Evolutionary conservation across 257 asterid species (phyloP).

Genomic region (Anisodus acutangulus): DNA sequence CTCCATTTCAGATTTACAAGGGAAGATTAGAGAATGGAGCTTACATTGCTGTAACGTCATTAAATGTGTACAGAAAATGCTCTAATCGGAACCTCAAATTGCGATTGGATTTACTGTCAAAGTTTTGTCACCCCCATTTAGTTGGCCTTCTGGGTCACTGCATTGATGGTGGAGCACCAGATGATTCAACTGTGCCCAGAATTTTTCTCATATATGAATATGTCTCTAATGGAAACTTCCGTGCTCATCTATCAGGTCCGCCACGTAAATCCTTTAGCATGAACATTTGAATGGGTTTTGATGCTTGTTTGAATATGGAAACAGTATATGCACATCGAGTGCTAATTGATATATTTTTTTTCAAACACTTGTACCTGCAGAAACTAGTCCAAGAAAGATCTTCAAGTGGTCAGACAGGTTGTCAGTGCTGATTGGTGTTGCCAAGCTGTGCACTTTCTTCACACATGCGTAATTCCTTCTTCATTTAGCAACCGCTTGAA

Average conservation of each 20-base stretch:
- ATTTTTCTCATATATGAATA: constrained; percentile 82
- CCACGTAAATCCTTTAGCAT: background rate
- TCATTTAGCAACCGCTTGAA: constrained; percentile 68
- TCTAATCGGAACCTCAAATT: constrained; percentile 66
- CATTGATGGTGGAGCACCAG: constrained; percentile 69
- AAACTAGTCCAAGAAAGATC: constrained; percentile 61
- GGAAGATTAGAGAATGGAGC: constrained; percentile 79
- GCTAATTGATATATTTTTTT: background rate
- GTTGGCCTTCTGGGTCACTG: constrained; percentile 83
- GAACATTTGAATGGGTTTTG: background rate
- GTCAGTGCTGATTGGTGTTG: constrained; percentile 77
- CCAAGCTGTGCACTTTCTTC: constrained; percentile 95
- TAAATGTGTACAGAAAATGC: constrained; percentile 60
- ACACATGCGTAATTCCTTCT: constrained; percentile 86
- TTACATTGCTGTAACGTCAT: constrained; percentile 59
- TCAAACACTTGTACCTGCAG: constrained; percentile 48
- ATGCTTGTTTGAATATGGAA: constrained; percentile 13
- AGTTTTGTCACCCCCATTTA: constrained; percentile 88
- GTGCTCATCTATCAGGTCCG: constrained; percentile 83
- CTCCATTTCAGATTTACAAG: constrained; percentile 68
- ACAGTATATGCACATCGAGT: background rate
- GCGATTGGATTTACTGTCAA: constrained; percentile 83
- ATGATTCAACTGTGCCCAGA: constrained; percentile 65
- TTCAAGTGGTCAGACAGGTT: constrained; percentile 89
- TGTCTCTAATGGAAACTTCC: constrained; percentile 75